Evolutionary conservation across 768 basidiomycete species (phyloP).

Genomic region (Porphyrellus cyaneotinctus): DNA sequence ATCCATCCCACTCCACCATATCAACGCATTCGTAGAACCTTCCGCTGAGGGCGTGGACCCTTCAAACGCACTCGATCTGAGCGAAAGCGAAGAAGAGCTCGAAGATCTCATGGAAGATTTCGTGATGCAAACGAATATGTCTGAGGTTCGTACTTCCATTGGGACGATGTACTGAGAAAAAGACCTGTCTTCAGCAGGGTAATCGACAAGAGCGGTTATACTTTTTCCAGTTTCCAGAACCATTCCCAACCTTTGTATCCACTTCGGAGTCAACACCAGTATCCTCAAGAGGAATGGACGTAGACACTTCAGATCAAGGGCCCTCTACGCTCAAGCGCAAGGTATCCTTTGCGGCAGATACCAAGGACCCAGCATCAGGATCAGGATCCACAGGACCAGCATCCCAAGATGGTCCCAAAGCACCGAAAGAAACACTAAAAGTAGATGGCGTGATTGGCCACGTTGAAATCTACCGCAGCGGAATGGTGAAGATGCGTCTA

Average conservation of each 20-base stretch:
- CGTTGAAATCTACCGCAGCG: constrained; percentile 81
- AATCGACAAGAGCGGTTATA: constrained; percentile 66
- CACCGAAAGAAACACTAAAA: constrained; percentile 31
- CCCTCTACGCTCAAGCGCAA: constrained; percentile 34
- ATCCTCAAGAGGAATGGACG: constrained; percentile 32
- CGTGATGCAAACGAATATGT: constrained; percentile 35
- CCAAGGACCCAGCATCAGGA: constrained; percentile 43
- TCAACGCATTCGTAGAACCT: constrained; percentile 5
- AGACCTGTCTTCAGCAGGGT: constrained; percentile 37
- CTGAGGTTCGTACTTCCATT: constrained; percentile 34
- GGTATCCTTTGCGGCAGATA: constrained; percentile 63
- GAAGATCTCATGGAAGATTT: constrained; percentile 77
- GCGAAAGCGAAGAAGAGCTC: constrained; percentile 73
- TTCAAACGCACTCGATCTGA: constrained; percentile 63
- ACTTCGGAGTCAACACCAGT: constrained; percentile 29
- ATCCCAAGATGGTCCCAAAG: constrained; percentile 17
- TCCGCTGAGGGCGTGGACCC: constrained; percentile 34
- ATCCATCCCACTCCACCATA: neutral
- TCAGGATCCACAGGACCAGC: constrained; percentile 21
- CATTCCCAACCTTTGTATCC: constrained; percentile 72
- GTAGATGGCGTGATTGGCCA: constrained; percentile 80
- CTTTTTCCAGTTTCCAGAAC: constrained; percentile 86
- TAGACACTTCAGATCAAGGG: constrained; percentile 28
- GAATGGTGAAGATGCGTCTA: constrained; percentile 82
- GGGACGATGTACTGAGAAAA: neutral